These are phyloP conservation scores for Podaxis sp. DNA, from an alignment of 768 basidiomycete species.

Conservation along the genomic window DNA sequence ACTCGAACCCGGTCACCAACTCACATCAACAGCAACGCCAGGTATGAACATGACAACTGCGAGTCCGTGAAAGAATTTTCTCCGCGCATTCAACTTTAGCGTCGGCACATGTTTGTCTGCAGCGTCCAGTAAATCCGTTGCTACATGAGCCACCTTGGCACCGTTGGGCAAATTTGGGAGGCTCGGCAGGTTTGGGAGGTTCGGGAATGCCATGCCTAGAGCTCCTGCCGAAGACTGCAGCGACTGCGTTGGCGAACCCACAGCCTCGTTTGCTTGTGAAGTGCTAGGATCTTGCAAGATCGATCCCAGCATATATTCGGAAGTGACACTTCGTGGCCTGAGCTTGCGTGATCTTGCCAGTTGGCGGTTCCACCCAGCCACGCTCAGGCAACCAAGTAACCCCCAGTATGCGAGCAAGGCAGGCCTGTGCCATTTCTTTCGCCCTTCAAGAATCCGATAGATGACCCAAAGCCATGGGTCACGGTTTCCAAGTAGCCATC, in stretches of 20 bases:
- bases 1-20: conserved; percentile 29
- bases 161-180: conserved; percentile 50
- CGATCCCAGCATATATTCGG: conserved; percentile 5
- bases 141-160: conserved; percentile 47
- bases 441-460: conserved; percentile 75
- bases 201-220: conserved; percentile 42
- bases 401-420: conserved; percentile 86
- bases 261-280: neutral
- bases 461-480: conserved; percentile 89
- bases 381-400: conserved; percentile 72
- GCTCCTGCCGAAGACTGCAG: conserved; percentile 22
- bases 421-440: conserved; percentile 74
- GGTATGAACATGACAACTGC: conserved; percentile 97
- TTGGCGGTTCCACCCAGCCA: conserved; percentile 94
- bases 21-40: conserved; percentile 87
- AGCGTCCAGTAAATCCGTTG: conserved; percentile 72
- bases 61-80: conserved; percentile 96
- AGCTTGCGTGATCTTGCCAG: conserved; percentile 74
- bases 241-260: neutral
- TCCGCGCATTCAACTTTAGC: conserved; percentile 83
- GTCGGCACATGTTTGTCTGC: conserved; percentile 91
- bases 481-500: conserved; percentile 76
- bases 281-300: conserved; percentile 2
- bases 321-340: conserved; percentile 41
- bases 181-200: conserved; percentile 51